Evolutionary conservation across 2,329 filamentous ascomycete genomes (phyloP), one percentile per base, ranked within the genome.

Genomic region (Claviceps humidiphila): DNA sequence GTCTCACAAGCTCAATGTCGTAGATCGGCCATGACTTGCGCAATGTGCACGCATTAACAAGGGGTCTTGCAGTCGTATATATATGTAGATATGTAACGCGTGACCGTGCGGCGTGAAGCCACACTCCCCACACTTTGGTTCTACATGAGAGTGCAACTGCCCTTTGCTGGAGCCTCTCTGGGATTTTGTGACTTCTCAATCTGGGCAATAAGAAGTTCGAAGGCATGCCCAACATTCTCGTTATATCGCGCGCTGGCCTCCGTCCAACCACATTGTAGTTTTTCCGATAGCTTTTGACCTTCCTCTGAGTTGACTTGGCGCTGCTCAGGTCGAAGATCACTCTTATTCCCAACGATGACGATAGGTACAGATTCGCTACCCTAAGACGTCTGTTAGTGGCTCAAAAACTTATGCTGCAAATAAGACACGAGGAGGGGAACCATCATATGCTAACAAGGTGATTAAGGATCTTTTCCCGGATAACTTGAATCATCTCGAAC

Each of bases 401-500:
- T 30, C 13, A 22, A n/a, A 38, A 20, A 6, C 9, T 30, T 17
- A 9, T n/a, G 24, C 43, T n/a, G 22, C 24, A 17, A n/a, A 14
- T 17, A 13, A 45, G 11, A 26, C 9, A 38, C 30, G 4, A 30
- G 16, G 13, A 22, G 5, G n/a, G 24, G n/a, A 17, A 17, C 30
- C 49, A 40, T 17, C 7, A 39, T n/a, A 69, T 34, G 24, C 82
- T 65, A 73, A 95, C 91, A 58, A 97, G 73, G 66, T 97, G 91
- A 67, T 95, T 95, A 54, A 98, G 74, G 57, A 98, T 96, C 77
- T 97, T 98, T 68, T 97, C 91, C 26, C 90, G 79, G 59, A 98
- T 95, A 55, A 96, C 89, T 63, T 87, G 82, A 49, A 95, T 85
- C 91, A 97, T 98, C 67, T 98, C 93, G 64, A 96, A 97, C 9